phyloP scores from a whole-genome alignment of 164 flowering plant genomes.

The Sedum album region DNA sequence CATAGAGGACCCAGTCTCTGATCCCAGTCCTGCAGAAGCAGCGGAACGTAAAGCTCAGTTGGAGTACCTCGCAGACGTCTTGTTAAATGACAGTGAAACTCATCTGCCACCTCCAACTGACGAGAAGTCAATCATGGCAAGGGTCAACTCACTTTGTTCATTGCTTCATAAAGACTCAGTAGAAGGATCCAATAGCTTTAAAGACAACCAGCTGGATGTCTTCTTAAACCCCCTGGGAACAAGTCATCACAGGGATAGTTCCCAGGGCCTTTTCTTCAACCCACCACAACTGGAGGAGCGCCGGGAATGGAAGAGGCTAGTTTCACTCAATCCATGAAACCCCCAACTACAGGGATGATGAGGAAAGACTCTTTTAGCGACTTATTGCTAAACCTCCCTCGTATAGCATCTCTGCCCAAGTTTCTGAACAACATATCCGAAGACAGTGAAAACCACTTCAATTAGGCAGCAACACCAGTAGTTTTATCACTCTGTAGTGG shows the following conservation, averaged over 20 bases:
- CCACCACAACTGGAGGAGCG: neutral
- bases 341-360: slow-evolving; percentile 14
- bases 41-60: slow-evolving; percentile 35
- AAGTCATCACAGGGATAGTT: slow-evolving; percentile 10
- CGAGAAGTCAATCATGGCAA: slow-evolving; percentile 66
- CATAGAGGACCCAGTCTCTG: slow-evolving; percentile 38
- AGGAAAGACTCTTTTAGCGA: slow-evolving; percentile 34
- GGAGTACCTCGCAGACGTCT: slow-evolving; percentile 54
- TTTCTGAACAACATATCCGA: slow-evolving; percentile 20
- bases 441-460: neutral
- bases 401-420: slow-evolving; percentile 31
- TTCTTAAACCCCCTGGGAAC: slow-evolving; percentile 20
- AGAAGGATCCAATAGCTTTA: slow-evolving; percentile 19
- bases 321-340: slow-evolving; percentile 29
- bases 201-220: slow-evolving; percentile 12
- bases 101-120: slow-evolving; percentile 52
- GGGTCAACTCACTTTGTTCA: slow-evolving; percentile 81
- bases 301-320: slow-evolving; percentile 18
- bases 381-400: slow-evolving; percentile 29
- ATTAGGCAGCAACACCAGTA: neutral
- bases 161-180: slow-evolving; percentile 57
- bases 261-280: slow-evolving; percentile 1
- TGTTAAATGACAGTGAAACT: slow-evolving; percentile 54
- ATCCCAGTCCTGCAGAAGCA: slow-evolving; percentile 32
- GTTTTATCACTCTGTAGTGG: neutral